Base-by-base conservation (phyloP, 768 basidiomycete genomes). In the Tricholoma flavovirens region DNA sequence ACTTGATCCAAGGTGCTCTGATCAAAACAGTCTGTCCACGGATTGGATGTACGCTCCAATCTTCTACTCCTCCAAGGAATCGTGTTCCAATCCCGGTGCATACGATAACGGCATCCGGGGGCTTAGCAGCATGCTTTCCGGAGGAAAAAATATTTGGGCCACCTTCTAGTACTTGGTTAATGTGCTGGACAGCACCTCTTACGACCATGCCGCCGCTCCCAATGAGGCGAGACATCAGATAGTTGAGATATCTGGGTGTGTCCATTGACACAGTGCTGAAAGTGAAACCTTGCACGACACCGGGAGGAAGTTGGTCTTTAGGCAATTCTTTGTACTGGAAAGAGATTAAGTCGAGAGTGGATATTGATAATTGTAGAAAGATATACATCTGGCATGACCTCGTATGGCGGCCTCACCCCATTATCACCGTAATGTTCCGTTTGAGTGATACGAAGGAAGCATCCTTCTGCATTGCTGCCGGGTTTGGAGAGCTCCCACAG, bases 1-100 rank as follows among this genome's bases (percentile, higher is more conserved):
- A 81, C 29, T 82, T 77, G 45, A 90, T 73, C 71, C 80, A 78
- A 0, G 89, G 86, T 2, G 90, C 88, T 36, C 81, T 70, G 19
- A 95, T 75, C 15, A 93, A 67, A 8, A 94, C 83, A 0, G 90
- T 87, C 71, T 96, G 94, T 7, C 93, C 93, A 43, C 92, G 78
- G 59, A 93, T 80, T 0, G 93, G 91, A 65, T 82, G 83, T 21
- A 93, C 72, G 21, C 72, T 74, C 56, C 77, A 76, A 67, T 97
- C 94, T 64, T 93, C 86, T 2, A 95, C 83, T 5, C 93, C 93
- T 11, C 88, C 81, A 42, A 96, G 76, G 30, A 82, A 83, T 50
- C 82, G 77, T 8, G 92, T 83, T 3, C 87, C 88, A 19, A 94
- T 68, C 0, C 91, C 91, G 0, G 82, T 77, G 60, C 89, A 92